Conservation (phyloP, 2,329 filamentous ascomycete genomes). For the Ascomycota sp. region DNA sequence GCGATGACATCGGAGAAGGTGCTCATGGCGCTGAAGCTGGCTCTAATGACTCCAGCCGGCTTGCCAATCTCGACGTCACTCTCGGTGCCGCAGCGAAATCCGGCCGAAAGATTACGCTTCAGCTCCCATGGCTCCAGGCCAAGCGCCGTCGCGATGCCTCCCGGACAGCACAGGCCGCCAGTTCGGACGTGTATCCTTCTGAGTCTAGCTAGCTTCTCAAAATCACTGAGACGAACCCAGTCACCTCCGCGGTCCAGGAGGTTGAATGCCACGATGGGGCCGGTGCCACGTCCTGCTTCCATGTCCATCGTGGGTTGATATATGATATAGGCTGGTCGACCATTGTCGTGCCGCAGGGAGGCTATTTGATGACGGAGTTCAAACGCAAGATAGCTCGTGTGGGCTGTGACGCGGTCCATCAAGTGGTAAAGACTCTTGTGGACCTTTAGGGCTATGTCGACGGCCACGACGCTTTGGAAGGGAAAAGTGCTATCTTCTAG, state of each 20-base stretch:
- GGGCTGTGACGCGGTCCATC: slow-evolving; percentile 47
- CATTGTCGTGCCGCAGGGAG: slow-evolving; percentile 48
- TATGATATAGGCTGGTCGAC: slow-evolving; percentile 39
- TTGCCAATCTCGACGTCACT: slow-evolving; percentile 68
- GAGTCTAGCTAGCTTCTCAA: slow-evolving; percentile 68
- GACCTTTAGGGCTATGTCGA: slow-evolving; percentile 51
- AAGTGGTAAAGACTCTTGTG: slow-evolving; percentile 51
- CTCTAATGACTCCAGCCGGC: slow-evolving; percentile 69
- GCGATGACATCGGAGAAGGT: slow-evolving; percentile 50
- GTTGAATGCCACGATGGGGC: slow-evolving; percentile 73
- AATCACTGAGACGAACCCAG: slow-evolving; percentile 65
- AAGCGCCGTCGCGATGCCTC: slow-evolving; percentile 59
- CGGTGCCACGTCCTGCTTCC: slow-evolving; percentile 23
- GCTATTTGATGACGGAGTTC: slow-evolving; percentile 37
- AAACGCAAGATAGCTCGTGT: slow-evolving; percentile 45
- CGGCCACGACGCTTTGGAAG: slow-evolving; percentile 72
- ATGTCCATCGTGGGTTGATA: slow-evolving; percentile 25
- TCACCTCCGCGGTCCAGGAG: slow-evolving; percentile 44
- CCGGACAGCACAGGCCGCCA: slow-evolving; percentile 81
- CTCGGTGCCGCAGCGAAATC: slow-evolving; percentile 66
- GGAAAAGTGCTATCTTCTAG: slow-evolving; percentile 85
- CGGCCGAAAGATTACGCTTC: slow-evolving; percentile 63
- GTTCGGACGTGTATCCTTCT: slow-evolving; percentile 71
- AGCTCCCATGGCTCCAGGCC: slow-evolving; percentile 62
- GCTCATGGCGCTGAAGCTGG: slow-evolving; percentile 82